These are phyloP conservation scores for Myxozyma vanderwaltii DNA, from an alignment of 805 yeast species.

Conservation along the genomic window DNA sequence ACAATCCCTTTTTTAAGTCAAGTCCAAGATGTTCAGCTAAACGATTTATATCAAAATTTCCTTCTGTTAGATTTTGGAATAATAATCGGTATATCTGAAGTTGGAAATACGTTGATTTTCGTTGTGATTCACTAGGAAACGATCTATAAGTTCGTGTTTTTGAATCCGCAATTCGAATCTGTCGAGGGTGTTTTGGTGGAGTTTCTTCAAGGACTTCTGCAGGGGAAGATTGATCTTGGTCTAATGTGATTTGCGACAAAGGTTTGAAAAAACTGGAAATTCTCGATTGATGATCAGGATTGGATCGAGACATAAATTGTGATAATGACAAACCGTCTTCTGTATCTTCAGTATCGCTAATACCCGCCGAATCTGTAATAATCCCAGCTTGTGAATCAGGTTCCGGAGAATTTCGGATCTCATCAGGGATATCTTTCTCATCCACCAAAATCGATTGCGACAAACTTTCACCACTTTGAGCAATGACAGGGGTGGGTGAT, in stretches of 20 bases:
- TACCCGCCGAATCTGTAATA: not conserved
- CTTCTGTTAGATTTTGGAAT: constrained; percentile 25
- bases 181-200: constrained; percentile 6
- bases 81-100: constrained; percentile 23
- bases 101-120: constrained; percentile 23
- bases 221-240: not conserved
- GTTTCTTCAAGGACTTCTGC: no score
- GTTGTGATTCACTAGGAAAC: constrained; percentile 28
- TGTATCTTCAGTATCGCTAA: not conserved
- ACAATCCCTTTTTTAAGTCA: constrained; percentile 8
- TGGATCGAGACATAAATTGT: not conserved
- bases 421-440: not conserved
- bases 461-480: not conserved
- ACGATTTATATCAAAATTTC: constrained; percentile 15
- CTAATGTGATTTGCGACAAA: not conserved
- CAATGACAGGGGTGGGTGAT: not conserved
- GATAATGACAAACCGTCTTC: not conserved
- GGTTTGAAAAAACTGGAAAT: constrained; percentile 17
- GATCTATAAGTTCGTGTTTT: constrained; percentile 22
- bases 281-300: not conserved
- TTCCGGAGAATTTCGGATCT: not conserved
- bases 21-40: not conserved
- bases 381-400: not conserved
- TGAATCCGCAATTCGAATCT: constrained; percentile 24
- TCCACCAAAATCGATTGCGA: not conserved